A percentile compares a stretch with the other conserved stretches of the same genome.
Conservation (phyloP, 2,329 filamentous ascomycete species). For the Monilinia fructicola region DNA sequence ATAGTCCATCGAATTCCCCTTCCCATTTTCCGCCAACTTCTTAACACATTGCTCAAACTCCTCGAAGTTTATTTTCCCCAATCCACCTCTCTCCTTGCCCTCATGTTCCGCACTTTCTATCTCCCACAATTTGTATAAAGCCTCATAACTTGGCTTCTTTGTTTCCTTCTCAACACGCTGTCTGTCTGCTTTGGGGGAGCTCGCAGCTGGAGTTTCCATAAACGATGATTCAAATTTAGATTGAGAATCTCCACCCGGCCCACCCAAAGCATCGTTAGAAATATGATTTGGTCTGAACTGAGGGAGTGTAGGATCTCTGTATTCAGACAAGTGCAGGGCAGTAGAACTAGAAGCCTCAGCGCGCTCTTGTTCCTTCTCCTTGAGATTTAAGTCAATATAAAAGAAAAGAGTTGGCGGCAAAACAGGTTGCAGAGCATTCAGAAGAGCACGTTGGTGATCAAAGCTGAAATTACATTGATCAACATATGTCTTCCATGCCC, state of each 20-base stretch:
- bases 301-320: constrained; percentile 62
- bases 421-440: constrained; percentile 1
- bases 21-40: constrained; percentile 49
- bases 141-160: constrained; percentile 21
- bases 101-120: constrained; percentile 47
- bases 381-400: constrained; percentile 9
- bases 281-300: constrained; percentile 62
- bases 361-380: constrained; percentile 14
- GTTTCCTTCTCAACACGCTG: constrained; percentile 9
- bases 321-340: constrained; percentile 10
- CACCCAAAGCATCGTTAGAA: not conserved
- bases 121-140: constrained; percentile 33
- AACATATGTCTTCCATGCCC: constrained; percentile 15
- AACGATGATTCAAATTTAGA: not conserved
- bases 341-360: not conserved
- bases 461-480: not conserved
- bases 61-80: constrained; percentile 71
- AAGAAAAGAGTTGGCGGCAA: constrained; percentile 1
- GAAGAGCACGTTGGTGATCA: not conserved
- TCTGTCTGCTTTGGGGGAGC: not conserved
- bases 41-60: constrained; percentile 80
- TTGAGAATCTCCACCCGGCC: constrained; percentile 1
- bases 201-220: constrained; percentile 3
- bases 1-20: constrained; percentile 69
- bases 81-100: constrained; percentile 70